A percentile compares a stretch with the other conserved stretches of the same genome.
phyloP scores from a whole-genome alignment of 2,329 filamentous ascomycete species.

The Neonectria faginata region DNA sequence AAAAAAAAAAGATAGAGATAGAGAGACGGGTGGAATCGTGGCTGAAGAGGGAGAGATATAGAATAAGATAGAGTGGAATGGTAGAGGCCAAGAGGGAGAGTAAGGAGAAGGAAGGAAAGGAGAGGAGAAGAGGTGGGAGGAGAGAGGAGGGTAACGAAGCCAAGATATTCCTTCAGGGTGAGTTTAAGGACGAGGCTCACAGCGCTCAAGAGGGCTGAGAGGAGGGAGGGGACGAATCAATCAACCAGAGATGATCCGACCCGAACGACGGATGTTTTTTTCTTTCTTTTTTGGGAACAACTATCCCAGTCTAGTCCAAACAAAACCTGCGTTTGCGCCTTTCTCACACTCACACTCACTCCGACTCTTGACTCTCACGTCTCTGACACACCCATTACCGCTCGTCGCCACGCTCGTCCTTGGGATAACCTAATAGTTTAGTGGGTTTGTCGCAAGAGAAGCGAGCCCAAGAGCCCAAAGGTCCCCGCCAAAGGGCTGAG shows the following conservation, averaged over 20 bases:
- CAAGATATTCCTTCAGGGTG: background rate
- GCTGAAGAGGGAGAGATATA: background rate
- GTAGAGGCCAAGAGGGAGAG: constrained; percentile 10
- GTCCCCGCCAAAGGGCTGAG: constrained; percentile 1
- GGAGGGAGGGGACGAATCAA: constrained; percentile 8
- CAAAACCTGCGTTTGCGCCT: background rate
- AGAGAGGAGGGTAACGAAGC: constrained; percentile 9
- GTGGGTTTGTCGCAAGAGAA: background rate
- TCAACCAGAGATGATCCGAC: constrained; percentile 26
- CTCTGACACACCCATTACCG: background rate
- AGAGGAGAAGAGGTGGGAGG: no score
- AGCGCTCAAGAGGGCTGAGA: constrained; percentile 7
- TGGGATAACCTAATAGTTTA: constrained; percentile 20
- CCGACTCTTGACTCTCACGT: background rate
- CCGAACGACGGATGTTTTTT: constrained; percentile 9
- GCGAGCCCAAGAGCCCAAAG: background rate
- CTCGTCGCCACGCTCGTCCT: constrained; percentile 2
- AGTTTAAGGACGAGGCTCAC: constrained; percentile 1
- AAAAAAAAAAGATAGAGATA: background rate
- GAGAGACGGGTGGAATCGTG: constrained; percentile 3
- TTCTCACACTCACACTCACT: background rate
- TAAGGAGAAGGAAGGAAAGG: background rate
- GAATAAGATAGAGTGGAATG: background rate
- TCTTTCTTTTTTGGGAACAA: constrained; percentile 9
- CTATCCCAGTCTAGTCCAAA: constrained; percentile 4